Evolutionary conservation across 768 basidiomycete species (phyloP).

Genomic region (Porphyrellus cyaneotinctus): DNA sequence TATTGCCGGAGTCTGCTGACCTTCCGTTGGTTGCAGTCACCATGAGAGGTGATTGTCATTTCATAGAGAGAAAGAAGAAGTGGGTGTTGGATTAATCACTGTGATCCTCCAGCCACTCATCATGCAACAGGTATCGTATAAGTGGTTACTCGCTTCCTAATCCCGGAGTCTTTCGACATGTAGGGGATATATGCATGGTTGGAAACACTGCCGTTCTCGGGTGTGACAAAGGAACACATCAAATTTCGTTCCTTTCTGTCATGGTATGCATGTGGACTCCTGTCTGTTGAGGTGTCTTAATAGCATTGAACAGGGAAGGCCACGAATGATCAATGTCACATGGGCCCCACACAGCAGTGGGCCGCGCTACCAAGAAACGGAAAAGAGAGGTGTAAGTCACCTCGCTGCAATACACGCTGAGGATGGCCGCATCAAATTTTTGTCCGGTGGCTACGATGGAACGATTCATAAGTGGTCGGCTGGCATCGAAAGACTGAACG

Average conservation of each 20-base stretch:
- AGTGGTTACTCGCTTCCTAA: constrained; percentile 38
- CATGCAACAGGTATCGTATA: constrained; percentile 32
- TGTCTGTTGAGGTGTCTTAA: constrained; percentile 21
- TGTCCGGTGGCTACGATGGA: constrained; percentile 49
- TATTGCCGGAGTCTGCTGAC: constrained; percentile 23
- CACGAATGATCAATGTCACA: constrained; percentile 30
- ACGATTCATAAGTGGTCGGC: constrained; percentile 39
- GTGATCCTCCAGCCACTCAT: constrained; percentile 12
- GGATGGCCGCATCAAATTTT: constrained; percentile 35
- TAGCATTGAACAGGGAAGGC: constrained; percentile 28
- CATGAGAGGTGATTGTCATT: constrained; percentile 45
- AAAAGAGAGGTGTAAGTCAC: constrained; percentile 38
- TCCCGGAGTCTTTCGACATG: constrained; percentile 35
- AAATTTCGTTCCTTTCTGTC: constrained; percentile 40
- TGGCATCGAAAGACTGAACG: constrained; percentile 15
- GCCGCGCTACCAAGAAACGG: constrained; percentile 21
- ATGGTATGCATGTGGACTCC: constrained; percentile 29
- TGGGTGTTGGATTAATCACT: constrained; percentile 11
- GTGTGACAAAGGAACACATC: constrained; percentile 39
- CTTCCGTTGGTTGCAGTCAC: constrained; percentile 42
- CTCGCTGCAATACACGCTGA: constrained; percentile 37
- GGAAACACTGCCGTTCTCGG: constrained; percentile 41
- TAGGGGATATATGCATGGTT: constrained; percentile 44
- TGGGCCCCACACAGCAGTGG: constrained; percentile 32
- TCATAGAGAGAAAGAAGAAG: constrained; percentile 35